phyloP scores from a whole-genome alignment of 2,329 filamentous ascomycete genomes.

The Hymenotorrendiella dingleyae region DNA sequence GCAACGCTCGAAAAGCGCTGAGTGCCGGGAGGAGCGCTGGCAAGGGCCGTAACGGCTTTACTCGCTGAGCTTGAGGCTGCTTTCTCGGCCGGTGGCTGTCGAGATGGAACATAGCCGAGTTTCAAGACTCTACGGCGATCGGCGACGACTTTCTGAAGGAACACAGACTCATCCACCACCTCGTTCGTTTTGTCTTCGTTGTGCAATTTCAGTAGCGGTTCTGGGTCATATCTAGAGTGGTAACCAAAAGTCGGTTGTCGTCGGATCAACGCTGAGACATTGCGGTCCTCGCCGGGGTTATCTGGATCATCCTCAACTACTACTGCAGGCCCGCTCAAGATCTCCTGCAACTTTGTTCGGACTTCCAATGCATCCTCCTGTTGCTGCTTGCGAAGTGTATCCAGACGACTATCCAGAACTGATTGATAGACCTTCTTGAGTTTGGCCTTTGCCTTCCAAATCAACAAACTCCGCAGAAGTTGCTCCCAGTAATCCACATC shows the following conservation, averaged over 20 bases:
- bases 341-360: slow-evolving; percentile 45
- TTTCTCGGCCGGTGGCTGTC: slow-evolving; percentile 36
- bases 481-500: slow-evolving; percentile 98
- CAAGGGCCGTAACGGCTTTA: slow-evolving; percentile 32
- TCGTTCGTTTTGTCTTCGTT: slow-evolving; percentile 57
- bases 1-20: slow-evolving; percentile 63
- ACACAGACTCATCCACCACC: slow-evolving; percentile 50
- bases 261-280: slow-evolving; percentile 15
- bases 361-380: slow-evolving; percentile 57
- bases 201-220: slow-evolving; percentile 58
- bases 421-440: slow-evolving; percentile 71
- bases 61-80: slow-evolving; percentile 26
- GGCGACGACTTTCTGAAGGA: slow-evolving; percentile 49
- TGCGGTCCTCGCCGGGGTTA: slow-evolving; percentile 3
- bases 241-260: slow-evolving; percentile 32
- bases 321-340: slow-evolving; percentile 35
- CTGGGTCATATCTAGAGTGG: slow-evolving; percentile 51
- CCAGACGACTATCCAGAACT: slow-evolving; percentile 64
- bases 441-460: slow-evolving; percentile 90
- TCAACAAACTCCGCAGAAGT: slow-evolving; percentile 72
- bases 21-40: slow-evolving; percentile 46
- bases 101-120: slow-evolving; percentile 61
- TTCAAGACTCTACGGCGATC: slow-evolving; percentile 58
- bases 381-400: slow-evolving; percentile 61
- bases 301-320: slow-evolving; percentile 25